Conservation (phyloP, 2,329 filamentous ascomycete genomes). For the Sclerotinia nivalis region DNA sequence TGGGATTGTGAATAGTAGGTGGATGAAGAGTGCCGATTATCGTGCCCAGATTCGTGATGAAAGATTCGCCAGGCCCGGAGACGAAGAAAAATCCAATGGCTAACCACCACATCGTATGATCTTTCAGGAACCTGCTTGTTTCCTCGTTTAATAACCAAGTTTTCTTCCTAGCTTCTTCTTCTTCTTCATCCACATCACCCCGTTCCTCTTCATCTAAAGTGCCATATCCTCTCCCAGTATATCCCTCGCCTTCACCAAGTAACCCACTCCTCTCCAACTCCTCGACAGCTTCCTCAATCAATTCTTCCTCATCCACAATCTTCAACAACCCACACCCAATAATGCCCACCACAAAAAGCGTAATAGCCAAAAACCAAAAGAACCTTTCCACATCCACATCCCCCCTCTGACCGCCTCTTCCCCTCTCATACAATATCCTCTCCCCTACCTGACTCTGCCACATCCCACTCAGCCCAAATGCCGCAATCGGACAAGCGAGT, state of each 20-base stretch:
- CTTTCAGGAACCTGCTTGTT: constrained; percentile 78
- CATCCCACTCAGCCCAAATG: constrained; percentile 92
- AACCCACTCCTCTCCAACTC: constrained; percentile 88
- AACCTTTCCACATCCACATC: constrained; percentile 78
- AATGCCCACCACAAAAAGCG: constrained; percentile 70
- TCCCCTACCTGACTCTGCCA: constrained; percentile 90
- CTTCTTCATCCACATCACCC: constrained; percentile 47
- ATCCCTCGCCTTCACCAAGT: constrained; percentile 72
- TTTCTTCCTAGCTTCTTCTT: constrained; percentile 68
- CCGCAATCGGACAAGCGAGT: constrained; percentile 85
- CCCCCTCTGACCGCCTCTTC: constrained; percentile 61
- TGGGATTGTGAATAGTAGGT: constrained; percentile 53
- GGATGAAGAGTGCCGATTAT: constrained; percentile 83
- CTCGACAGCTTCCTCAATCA: constrained; percentile 88
- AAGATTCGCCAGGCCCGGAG: constrained; percentile 78
- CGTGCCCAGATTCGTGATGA: constrained; percentile 95
- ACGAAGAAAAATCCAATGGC: constrained; percentile 89
- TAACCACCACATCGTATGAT: constrained; percentile 95
- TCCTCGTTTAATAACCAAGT: constrained; percentile 89
- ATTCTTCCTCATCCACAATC: constrained; percentile 79
- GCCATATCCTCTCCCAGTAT: constrained; percentile 65
- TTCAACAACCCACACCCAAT: constrained; percentile 72
- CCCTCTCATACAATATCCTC: constrained; percentile 70
- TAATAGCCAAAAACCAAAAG: constrained; percentile 78
- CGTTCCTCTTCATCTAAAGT: constrained; percentile 47